Base-by-base conservation (phyloP, 169 alveolate genomes). In the Blepharisma undulans region DNA sequence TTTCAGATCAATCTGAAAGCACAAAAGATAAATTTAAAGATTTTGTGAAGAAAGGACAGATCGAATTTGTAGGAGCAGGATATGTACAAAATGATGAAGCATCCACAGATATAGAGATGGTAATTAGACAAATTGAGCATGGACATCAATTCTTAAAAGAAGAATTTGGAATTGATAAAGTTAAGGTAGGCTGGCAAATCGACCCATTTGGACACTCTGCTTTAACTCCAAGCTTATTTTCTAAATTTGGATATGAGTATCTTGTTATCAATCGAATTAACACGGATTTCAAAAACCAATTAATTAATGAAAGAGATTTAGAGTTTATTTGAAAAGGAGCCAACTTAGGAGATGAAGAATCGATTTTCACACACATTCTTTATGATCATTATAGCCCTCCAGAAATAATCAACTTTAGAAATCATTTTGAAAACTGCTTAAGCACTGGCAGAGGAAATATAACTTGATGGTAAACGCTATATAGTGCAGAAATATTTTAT, bases 21-120 rank as follows among this genome's bases (percentile, higher is more conserved):
- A 91, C 34, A 66, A 91, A 91, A 77, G 82, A 60, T 4, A 59
- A 76, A 16, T 93, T 95, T 66, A 95, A 87, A 92, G 29, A 18
- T 22, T 36, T 90, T 12, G 92, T 90, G n/a, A 87, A 72, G 48
- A 91, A 80, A 14, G 94, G 97, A 61, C 89, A 97, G 93, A 34
- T 98, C 27, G 96, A 97, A 96, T 93, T 98, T 91, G 97, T 95
- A 48, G 96, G 97, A 22, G 99, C 98, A 7, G 98, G 98, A 18
- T 96, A 97, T 97, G 95, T 95, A 14, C 92, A 93, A 92, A 94
- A 96, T 91, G 99, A 98, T 90, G 99, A 98, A 92, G 98, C 98
- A 0, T 93, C 97, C 16, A 89, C 98, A 0, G 95, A 93, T 81
- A 95, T 93, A 92, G 88, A 94, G 72, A 95, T 94, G 71, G 90